phyloP scores from a whole-genome alignment of 805 yeast species.

The Candida glaebosa region DNA sequence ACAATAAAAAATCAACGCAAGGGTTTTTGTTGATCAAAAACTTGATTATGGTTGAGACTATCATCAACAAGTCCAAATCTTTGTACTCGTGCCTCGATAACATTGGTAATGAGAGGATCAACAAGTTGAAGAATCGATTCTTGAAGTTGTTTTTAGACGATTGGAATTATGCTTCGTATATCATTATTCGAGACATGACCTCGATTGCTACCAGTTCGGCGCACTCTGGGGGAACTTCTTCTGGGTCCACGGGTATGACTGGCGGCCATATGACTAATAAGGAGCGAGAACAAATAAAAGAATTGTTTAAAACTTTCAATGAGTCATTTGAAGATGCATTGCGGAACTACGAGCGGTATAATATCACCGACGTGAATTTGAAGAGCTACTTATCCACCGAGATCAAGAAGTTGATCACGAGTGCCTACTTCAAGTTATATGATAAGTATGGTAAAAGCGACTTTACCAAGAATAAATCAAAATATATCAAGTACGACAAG shows the following conservation, averaged over 20 bases:
- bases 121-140: conserved; percentile 68
- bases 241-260: conserved; percentile 3
- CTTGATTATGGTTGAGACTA: conserved; percentile 69
- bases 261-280: conserved; percentile 45
- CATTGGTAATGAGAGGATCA: conserved; percentile 60
- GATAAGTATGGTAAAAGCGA: conserved; percentile 71
- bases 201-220: conserved; percentile 8
- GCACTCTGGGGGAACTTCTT: conserved; percentile 7
- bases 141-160: conserved; percentile 65
- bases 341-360: conserved; percentile 59
- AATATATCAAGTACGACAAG: conserved; percentile 66
- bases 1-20: conserved; percentile 42
- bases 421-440: conserved; percentile 81
- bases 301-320: conserved; percentile 79
- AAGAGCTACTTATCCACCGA: conserved; percentile 65
- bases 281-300: conserved; percentile 79
- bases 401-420: conserved; percentile 68
- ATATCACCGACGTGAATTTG: conserved; percentile 63
- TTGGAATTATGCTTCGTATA: conserved; percentile 79
- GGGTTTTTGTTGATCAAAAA: conserved; percentile 75
- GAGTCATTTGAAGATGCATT: conserved; percentile 77
- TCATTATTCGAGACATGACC: conserved; percentile 72
- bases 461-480: conserved; percentile 64
- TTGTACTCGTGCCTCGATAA: conserved; percentile 53
- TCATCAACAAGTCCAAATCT: conserved; percentile 55